Base-by-base conservation (phyloP, 495 filamentous ascomycete species). In the Lophiostoma macrostomum region DNA sequence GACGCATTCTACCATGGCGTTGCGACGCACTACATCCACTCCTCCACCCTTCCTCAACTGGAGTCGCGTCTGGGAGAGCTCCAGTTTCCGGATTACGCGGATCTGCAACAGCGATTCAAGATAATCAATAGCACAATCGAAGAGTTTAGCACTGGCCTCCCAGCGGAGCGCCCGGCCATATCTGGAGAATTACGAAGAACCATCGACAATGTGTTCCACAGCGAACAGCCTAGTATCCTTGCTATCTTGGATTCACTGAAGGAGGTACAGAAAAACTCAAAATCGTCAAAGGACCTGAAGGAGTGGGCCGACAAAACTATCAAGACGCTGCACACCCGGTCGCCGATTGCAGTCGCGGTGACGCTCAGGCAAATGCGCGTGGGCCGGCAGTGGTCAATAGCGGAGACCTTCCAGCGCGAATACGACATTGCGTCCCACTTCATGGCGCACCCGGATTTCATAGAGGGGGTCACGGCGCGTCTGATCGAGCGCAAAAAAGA, bases 11-110 rank as follows among this genome's bases (percentile, higher is more conserved):
- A 85, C 71, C 73, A 87, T 31, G 90, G 91, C 34, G 76, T 96
- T 56, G 91, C 91, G 46, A 96, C 91, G 11, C 91, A 97, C 74
- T 97, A 91, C 70, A 73, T 98, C 44, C 85, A 98, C 77, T 96
- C 90, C 13, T 87, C 87, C 30, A 82, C 81, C 56, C 76, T 98
- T 20, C 80, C 83, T 29, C 82, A 76, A 59, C 78, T 97, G 32
- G 90, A 95, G 62, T 76, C 81, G 13, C 88, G 93, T 51, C 81
- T 98, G 16, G 85, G 88, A 0, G 93, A 98, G 67, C 76, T 98
- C 59, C 79, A 81, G 18, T 97, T 97, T 78, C 76, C 77, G 44
- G 94, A 97, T 67, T 75, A 82, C 63, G 76, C 82, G 35, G 57
- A 63, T 32, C 72, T 86, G 34, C 58, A 71, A 22, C 70, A 83